Percentiles rank a stretch among this genome's conserved stretches.
phyloP scores from a whole-genome alignment of 805 yeast genomes.

The Candida oleophila region DNA sequence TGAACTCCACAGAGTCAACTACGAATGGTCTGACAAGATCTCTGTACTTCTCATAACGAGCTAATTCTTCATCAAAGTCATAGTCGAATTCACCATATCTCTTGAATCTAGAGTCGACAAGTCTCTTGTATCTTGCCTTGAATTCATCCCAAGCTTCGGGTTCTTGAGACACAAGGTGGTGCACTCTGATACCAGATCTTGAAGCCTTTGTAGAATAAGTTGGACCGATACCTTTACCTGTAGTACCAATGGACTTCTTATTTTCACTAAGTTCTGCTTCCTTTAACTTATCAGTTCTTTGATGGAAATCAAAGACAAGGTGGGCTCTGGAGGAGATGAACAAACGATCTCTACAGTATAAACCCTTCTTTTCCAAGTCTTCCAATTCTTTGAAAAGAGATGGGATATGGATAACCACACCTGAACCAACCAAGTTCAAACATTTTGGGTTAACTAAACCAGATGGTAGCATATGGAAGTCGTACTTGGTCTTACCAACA shows the following conservation, averaged over 20 bases:
- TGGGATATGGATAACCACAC: slow-evolving; percentile 95
- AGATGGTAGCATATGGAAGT: slow-evolving; percentile 98
- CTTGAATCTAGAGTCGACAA: slow-evolving; percentile 76
- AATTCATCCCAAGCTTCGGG: slow-evolving; percentile 94
- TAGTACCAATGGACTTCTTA: slow-evolving; percentile 91
- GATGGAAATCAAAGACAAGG: slow-evolving; percentile 96
- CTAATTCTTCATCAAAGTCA: slow-evolving; percentile 78
- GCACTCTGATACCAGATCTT: slow-evolving; percentile 95
- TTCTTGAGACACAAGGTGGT: slow-evolving; percentile 87
- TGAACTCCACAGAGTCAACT: slow-evolving; percentile 84
- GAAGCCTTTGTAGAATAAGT: slow-evolving; percentile 96
- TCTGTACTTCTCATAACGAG: slow-evolving; percentile 70
- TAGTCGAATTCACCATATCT: slow-evolving; percentile 94
- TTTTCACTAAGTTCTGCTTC: slow-evolving; percentile 82
- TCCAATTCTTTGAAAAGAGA: slow-evolving; percentile 87
- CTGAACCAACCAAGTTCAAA: slow-evolving; percentile 86
- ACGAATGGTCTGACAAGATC: slow-evolving; percentile 84
- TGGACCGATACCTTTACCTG: slow-evolving; percentile 99
- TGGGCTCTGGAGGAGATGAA: slow-evolving; percentile 94
- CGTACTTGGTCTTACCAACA: slow-evolving; percentile 83
- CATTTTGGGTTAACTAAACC: slow-evolving; percentile 96
- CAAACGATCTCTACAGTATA: slow-evolving; percentile 70
- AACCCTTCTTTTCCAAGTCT: slow-evolving; percentile 78
- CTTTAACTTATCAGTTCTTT: slow-evolving; percentile 91
- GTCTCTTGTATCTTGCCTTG: slow-evolving; percentile 69